A percentile compares a stretch with the other conserved stretches of the same genome.
These are phyloP conservation scores for Tulasnella sp. DNA, from an alignment of 768 basidiomycete species.

Conservation along the genomic window DNA sequence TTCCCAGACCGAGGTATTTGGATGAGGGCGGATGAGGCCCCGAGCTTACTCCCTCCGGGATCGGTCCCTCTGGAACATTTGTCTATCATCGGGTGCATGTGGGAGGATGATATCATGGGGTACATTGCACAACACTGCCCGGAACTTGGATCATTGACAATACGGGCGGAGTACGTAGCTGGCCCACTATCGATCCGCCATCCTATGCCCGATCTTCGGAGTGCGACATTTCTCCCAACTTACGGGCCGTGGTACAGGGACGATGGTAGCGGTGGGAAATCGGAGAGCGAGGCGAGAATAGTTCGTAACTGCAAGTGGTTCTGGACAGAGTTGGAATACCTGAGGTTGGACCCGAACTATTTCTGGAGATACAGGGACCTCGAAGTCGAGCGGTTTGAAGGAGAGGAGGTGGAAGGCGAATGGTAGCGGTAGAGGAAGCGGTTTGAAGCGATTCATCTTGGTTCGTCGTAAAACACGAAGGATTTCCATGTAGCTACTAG, in stretches of 20 bases:
- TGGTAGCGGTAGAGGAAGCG: no score
- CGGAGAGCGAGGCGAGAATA: not conserved
- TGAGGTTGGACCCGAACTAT: not conserved
- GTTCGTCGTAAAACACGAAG: no score
- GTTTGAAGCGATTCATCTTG: not conserved
- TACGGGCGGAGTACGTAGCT: not conserved
- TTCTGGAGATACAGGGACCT: not conserved
- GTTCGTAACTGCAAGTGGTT: not conserved
- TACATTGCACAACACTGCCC: not conserved
- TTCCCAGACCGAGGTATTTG: no score
- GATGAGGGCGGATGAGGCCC: not conserved
- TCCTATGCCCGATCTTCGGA: not conserved
- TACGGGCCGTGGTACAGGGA: no score
- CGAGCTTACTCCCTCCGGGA: not conserved
- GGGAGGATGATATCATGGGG: not conserved
- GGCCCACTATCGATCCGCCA: not conserved
- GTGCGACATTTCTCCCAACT: not conserved
- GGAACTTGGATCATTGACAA: slow-evolving; percentile 36
- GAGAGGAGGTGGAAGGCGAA: not conserved
- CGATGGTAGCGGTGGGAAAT: not conserved
- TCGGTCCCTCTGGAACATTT: not conserved
- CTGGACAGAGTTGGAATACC: not conserved
- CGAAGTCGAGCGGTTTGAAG: not conserved
- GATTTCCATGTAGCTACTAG: no score
- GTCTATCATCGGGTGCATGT: not conserved